phyloP scores from a whole-genome alignment of 345 rosid species.

The Corymbia maculata region DNA sequence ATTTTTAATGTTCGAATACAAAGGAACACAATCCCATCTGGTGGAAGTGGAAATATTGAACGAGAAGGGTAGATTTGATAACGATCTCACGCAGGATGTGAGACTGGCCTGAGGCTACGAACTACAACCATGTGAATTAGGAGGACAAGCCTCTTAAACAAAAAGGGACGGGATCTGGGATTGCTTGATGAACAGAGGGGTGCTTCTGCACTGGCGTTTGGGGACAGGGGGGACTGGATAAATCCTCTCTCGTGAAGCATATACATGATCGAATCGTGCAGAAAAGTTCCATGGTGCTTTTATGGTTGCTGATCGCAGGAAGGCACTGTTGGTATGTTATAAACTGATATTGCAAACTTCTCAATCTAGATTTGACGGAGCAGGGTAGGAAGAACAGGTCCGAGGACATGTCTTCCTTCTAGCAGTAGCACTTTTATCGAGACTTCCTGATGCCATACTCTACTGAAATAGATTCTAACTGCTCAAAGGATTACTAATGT shows the following conservation, averaged over 20 bases:
- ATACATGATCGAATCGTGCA: neutral
- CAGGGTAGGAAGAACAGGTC: too few relatives aligned
- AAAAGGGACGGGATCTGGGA: neutral
- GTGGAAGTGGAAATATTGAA: neutral
- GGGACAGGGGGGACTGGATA: neutral
- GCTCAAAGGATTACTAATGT: too few relatives aligned
- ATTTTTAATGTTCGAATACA: neutral
- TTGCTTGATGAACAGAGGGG: neutral
- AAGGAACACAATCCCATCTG: neutral
- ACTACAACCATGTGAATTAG: neutral
- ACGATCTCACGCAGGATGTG: neutral
- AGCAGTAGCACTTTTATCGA: too few relatives aligned
- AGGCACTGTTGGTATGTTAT: neutral
- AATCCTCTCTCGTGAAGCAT: neutral
- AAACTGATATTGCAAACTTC: neutral
- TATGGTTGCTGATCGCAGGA: neutral
- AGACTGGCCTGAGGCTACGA: neutral
- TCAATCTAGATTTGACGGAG: neutral
- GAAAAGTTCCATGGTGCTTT: neutral
- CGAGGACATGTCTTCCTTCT: too few relatives aligned
- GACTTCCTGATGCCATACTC: too few relatives aligned
- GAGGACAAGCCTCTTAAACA: neutral
- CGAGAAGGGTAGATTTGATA: neutral
- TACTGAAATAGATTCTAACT: too few relatives aligned
- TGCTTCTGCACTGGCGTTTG: neutral